Percentiles rank a stretch among this genome's conserved stretches.
These are phyloP conservation scores for Crucibulum laeve DNA, from an alignment of 768 basidiomycete species.

Conservation along the genomic window DNA sequence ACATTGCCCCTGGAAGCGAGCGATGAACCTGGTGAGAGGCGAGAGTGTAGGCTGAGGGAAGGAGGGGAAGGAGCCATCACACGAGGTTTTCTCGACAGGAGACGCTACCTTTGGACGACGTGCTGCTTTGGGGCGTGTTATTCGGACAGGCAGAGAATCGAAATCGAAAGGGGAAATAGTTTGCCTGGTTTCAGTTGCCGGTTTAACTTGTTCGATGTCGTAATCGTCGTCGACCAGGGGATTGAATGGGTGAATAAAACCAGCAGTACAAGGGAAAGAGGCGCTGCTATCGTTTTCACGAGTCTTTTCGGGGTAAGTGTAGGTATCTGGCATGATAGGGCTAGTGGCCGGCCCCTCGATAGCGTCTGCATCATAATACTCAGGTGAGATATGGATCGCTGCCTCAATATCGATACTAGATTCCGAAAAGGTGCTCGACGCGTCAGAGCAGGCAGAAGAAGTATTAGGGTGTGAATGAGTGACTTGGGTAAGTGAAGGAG, in stretches of 20 bases:
- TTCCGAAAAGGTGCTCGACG: constrained; percentile 15
- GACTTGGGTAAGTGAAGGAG: constrained; percentile 13
- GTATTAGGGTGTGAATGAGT: constrained; percentile 14
- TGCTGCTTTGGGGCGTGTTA: constrained; percentile 1
- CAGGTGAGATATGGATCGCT: constrained; percentile 35
- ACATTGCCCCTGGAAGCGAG: constrained; percentile 38
- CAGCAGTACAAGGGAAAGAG: constrained; percentile 26
- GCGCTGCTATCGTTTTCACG: constrained; percentile 6
- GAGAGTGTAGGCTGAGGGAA: not conserved
- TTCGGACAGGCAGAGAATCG: constrained; percentile 39
- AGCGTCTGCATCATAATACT: constrained; percentile 35
- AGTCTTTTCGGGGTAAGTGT: constrained; percentile 11
- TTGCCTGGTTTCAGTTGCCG: constrained; percentile 32
- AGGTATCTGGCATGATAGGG: constrained; percentile 15
- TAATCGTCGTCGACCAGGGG: constrained; percentile 21
- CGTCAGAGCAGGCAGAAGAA: constrained; percentile 19
- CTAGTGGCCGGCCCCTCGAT: constrained; percentile 27
- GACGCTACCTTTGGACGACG: not conserved
- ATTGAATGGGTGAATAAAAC: constrained; percentile 47
- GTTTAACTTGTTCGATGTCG: constrained; percentile 21
- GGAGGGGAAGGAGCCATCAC: not conserved
- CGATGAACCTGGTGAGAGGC: constrained; percentile 25
- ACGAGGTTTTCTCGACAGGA: constrained; percentile 1
- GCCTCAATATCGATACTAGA: not conserved
- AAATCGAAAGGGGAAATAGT: constrained; percentile 43